phyloP scores from a whole-genome alignment of 2,329 filamentous ascomycete species.

The Amauroascus verrucosus region DNA sequence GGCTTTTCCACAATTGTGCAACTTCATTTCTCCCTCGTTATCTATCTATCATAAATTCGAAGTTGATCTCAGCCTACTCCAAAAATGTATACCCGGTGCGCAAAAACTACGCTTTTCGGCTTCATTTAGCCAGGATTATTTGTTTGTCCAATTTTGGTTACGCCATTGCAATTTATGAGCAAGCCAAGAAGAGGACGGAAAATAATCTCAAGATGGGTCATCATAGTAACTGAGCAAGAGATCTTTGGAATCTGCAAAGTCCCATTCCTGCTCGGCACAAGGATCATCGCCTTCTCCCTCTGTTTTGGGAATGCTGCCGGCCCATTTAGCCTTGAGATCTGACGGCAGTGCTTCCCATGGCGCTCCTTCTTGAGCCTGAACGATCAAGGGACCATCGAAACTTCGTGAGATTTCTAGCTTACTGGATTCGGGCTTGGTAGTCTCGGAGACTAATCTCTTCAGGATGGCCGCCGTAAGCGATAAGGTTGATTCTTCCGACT shows the following conservation, averaged over 20 bases:
- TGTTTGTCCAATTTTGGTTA: too few species aligned
- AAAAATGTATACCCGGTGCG: too few species aligned
- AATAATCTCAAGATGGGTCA: neutral
- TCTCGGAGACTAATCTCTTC: conserved; percentile 4
- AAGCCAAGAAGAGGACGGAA: too few species aligned
- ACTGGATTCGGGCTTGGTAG: neutral
- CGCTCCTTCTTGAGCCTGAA: neutral
- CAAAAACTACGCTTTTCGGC: too few species aligned
- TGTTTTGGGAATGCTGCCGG: neutral
- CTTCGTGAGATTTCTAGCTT: conserved; percentile 5
- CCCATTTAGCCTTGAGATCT: conserved; percentile 9
- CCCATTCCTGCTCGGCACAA: neutral
- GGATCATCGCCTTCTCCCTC: neutral
- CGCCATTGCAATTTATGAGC: too few species aligned
- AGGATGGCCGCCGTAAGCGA: conserved; percentile 4
- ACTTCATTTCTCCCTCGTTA: too few species aligned
- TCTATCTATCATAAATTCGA: too few species aligned
- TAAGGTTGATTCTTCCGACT: conserved; percentile 25
- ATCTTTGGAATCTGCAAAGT: neutral
- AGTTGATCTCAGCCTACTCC: too few species aligned
- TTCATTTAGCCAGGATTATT: too few species aligned
- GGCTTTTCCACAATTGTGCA: too few species aligned
- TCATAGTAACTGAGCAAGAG: neutral
- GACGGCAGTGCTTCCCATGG: conserved; percentile 2
- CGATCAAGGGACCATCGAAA: conserved; percentile 3